Base-by-base conservation (phyloP, 2,329 filamentous ascomycete genomes). In the Trichoderma sp. region DNA sequence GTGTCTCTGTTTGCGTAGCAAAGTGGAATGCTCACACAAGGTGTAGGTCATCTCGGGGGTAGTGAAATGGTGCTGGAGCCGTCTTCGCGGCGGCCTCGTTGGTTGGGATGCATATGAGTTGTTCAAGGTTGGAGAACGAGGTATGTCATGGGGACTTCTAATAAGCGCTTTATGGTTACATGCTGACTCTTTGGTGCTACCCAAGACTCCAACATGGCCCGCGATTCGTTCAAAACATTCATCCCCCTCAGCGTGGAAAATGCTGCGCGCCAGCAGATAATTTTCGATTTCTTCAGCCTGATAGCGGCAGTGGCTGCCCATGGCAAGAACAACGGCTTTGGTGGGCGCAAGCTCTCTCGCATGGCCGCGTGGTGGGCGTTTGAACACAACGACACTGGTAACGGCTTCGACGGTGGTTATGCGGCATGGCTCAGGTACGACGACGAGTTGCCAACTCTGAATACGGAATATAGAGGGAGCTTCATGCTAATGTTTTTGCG, bases 291-390 rank as follows among this genome's bases (percentile, higher is more conserved):
- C 80, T 99, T 98, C 80, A 94, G 98, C 74, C 87, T 99, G 0
- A 82, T 99, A 53, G 89, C 94, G 4, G 93, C 94, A 8, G 89
- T 97, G 73, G 94, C 95, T 37, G 95, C 95, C 15, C 92, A 97
- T 75, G 92, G 92, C 72, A 98, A 98, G 81, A 89, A 84, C 65
- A 99, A 99, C 77, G 95, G 95, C 52, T 87, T 99, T 70, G 92
- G 93, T 69, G 95, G 95, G 29, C 89, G 94, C 71, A 98, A 98
- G 78, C 86, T 99, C 65, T 98, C 95, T 10, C 88, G 95, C 72
- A 92, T 97, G 86, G 95, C 94, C 48, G 93, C 94, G 54, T 99
- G 95, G 95, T 99, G 95, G 95, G 93, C 94, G 1, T 99, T 99
- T 77, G 94, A 97, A 75, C 92, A 96, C 72, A 87, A 84, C 56